Evolutionary conservation across 805 yeast genomes (phyloP), one percentile per base, ranked within the genome.

Genomic region (Osmozyma mogii): DNA sequence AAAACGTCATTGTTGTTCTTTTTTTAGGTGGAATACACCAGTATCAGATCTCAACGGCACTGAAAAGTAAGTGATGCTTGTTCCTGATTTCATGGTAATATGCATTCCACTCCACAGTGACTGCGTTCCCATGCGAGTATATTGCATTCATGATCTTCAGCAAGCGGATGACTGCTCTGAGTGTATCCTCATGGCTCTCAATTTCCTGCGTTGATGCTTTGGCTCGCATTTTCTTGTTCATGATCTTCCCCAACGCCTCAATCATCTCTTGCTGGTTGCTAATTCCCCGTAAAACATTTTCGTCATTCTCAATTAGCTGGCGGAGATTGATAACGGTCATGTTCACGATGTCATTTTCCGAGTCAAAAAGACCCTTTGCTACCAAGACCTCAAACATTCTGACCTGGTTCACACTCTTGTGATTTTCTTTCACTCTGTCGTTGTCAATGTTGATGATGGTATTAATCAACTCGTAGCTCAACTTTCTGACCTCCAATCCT

Each of bases 401-500:
- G 9, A 39, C 43, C 33, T 56, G 45, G 32, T 55, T 44, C 22
- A 60, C 49, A 1, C 37, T 29, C 15, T 47, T 40, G 8, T 38
- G 43, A 8, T 36, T 43, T 10, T 46, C 31, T n/a, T 29, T 29
- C 4, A 29, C 23, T 11, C 30, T 34, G 24, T 33, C 35, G n/a
- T 44, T 43, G 25, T 50, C 54, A n/a, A 50, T 31, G 4, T 52
- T 49, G 9, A 58, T 49, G 3, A 80, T 50, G 6, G 83, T 67
- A 49, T 75, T 78, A 17, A 84, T 55, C 14, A 78, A 56, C 45
- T 84, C 94, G 50, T 78, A 81, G 5, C 82, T 65, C 22, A 80
- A 68, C 47, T 81, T 81, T 31, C 95, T 65, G 35, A 75, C 71
- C 35, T 76, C 84, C 22, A 82, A 60, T 0, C 87, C 92, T 40